Evolutionary conservation across 2,329 filamentous ascomycete species (phyloP), one percentile per base, ranked within the genome.

Genomic region (Cordyceps pruinosa): DNA sequence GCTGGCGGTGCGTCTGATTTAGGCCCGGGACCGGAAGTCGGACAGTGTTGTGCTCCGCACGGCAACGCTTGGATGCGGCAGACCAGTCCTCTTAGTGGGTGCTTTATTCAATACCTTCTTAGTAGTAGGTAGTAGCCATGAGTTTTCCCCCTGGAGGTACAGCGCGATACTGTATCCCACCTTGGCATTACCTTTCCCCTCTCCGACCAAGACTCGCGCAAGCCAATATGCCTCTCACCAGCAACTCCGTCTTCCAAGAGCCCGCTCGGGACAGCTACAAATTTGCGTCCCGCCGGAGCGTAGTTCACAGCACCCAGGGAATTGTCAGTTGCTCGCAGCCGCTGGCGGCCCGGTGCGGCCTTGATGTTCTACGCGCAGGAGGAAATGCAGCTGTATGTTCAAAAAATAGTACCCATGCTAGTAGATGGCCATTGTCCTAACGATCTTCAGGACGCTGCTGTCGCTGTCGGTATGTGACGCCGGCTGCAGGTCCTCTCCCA

Each of bases 311-410:
- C 70, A 92, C 89, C 5, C 87, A 92, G 66, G 93, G 91, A 46
- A 96, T 97, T 58, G 89, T 97, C 48, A 83, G 92, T 12, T 95
- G 88, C 69, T 89, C 90, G 1, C 93, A 97, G 70, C 91, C 94
- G 15, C 77, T 97, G 56, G 94, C 94, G 6, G 88, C 89, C 25
- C 89, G 89, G 72, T 95, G 91, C 59, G 94, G 94, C 23, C 82
- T 97, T 53, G 85, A 88, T 57, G 80, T 97, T 39, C 75, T 99
- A n/a, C 83, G 86, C 58, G 85, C 88, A 48, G 94, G 94, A 58
- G 94, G 94, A 55, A 99, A 97, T 76, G 91, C 90, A 61, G 94
- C 92, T 63, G 90, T 95, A 79, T 72, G 87, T 79, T 58, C 10
- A 15, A 15, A 6, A 15, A 15, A 47, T 25, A 25, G 21, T 4